phyloP scores from a whole-genome alignment of 2,329 filamentous ascomycete species.

The Aspergillus latus region DNA sequence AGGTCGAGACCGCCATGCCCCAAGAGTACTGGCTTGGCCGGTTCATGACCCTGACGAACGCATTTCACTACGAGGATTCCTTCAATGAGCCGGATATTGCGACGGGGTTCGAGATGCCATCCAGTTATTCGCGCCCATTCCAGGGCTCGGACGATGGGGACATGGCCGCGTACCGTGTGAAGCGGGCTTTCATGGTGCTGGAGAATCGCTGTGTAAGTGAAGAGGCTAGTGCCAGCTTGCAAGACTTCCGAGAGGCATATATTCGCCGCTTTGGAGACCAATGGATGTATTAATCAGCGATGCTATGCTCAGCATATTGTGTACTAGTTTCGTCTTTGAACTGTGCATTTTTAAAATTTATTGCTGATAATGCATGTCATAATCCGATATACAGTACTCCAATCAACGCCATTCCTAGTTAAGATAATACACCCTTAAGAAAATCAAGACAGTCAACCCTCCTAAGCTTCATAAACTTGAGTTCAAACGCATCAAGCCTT shows the following conservation, averaged over 20 bases:
- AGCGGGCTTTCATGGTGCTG: constrained; percentile 36
- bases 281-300: constrained; percentile 18
- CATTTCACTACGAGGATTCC: constrained; percentile 34
- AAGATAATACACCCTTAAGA: neutral
- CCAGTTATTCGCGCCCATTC: constrained; percentile 22
- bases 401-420: constrained; percentile 1
- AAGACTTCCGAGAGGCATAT: constrained; percentile 31
- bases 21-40: constrained; percentile 34
- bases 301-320: neutral
- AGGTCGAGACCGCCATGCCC: constrained; percentile 29
- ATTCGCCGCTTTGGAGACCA: constrained; percentile 22
- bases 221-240: constrained; percentile 37
- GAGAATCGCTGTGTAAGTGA: constrained; percentile 34
- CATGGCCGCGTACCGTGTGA: constrained; percentile 26
- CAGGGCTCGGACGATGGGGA: constrained; percentile 14
- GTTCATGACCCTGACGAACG: constrained; percentile 32
- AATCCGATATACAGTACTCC: constrained; percentile 4
- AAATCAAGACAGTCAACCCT: neutral
- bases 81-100: constrained; percentile 30
- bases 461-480: neutral
- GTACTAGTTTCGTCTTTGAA: neutral
- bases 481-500: constrained; percentile 36
- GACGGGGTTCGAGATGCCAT: constrained; percentile 28
- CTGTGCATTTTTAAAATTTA: neutral
- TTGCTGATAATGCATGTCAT: neutral